These are phyloP conservation scores for Phaffia tasmanica DNA, from an alignment of 768 basidiomycete species.

Conservation along the genomic window DNA sequence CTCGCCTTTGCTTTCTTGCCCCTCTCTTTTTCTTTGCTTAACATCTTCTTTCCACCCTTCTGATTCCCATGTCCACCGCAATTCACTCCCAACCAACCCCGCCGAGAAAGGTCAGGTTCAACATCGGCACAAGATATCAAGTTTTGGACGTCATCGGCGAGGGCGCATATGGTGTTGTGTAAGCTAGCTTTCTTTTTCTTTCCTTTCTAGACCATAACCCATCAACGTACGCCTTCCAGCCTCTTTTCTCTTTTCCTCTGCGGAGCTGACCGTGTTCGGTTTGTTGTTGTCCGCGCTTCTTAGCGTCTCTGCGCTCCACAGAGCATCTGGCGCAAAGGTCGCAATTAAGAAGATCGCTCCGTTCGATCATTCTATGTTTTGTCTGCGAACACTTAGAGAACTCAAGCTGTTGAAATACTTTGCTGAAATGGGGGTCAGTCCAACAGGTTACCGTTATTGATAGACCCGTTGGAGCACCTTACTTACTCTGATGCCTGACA, in stretches of 20 bases:
- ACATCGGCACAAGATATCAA: slow-evolving; percentile 45
- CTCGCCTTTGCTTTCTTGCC: slow-evolving; percentile 3
- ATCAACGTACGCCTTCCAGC: slow-evolving; percentile 16
- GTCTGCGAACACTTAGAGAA: slow-evolving; percentile 68
- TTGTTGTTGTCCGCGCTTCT: not conserved
- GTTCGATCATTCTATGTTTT: slow-evolving; percentile 71
- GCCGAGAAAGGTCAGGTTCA: slow-evolving; percentile 26
- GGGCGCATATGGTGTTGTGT: slow-evolving; percentile 43
- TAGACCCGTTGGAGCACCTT: slow-evolving; percentile 4
- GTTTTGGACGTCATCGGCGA: slow-evolving; percentile 81
- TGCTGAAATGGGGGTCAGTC: slow-evolving; percentile 19
- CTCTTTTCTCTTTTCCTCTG: slow-evolving; percentile 37
- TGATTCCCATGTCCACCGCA: not conserved
- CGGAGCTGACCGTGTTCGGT: slow-evolving; percentile 2
- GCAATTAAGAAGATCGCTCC: slow-evolving; percentile 91
- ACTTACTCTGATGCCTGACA: slow-evolving; percentile 23
- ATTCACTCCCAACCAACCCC: slow-evolving; percentile 9
- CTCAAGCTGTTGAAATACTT: slow-evolving; percentile 81
- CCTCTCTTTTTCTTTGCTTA: not conserved
- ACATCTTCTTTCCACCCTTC: not conserved
- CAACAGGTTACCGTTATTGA: not conserved
- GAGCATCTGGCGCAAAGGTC: slow-evolving; percentile 66
- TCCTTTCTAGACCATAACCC: not conserved
- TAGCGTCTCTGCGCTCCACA: slow-evolving; percentile 51
- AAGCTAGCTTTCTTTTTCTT: not conserved